Evolutionary conservation across 495 filamentous ascomycete species (phyloP).

Genomic region (Aspergillus funiculosus): DNA sequence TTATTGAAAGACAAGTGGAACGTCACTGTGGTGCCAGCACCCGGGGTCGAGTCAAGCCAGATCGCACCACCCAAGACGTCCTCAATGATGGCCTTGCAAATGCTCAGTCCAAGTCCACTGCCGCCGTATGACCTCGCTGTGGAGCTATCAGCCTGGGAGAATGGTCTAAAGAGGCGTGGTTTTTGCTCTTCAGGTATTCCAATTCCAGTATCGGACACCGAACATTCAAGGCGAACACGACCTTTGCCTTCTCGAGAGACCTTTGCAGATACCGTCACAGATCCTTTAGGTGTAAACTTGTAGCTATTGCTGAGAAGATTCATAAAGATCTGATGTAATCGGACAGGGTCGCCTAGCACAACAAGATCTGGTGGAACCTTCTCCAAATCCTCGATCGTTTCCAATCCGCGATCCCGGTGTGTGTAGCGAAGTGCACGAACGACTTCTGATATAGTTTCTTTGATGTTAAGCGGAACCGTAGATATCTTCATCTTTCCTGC

Average conservation of each 20-base stretch:
- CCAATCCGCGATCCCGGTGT: slow-evolving; percentile 68
- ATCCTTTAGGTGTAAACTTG: slow-evolving; percentile 85
- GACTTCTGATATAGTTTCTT: slow-evolving; percentile 81
- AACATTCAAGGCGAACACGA: slow-evolving; percentile 68
- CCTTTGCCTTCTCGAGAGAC: slow-evolving; percentile 65
- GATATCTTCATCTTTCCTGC: slow-evolving; percentile 94
- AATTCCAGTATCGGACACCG: slow-evolving; percentile 86
- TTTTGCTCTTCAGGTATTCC: slow-evolving; percentile 78
- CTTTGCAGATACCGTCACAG: slow-evolving; percentile 69
- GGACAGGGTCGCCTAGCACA: slow-evolving; percentile 86
- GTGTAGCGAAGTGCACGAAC: slow-evolving; percentile 81
- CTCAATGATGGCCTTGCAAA: slow-evolving; percentile 92
- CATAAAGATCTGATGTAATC: slow-evolving; percentile 87
- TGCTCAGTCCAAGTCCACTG: slow-evolving; percentile 82
- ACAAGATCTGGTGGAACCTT: slow-evolving; percentile 61
- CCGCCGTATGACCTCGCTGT: slow-evolving; percentile 86
- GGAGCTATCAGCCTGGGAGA: slow-evolving; percentile 83
- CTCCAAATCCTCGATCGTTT: slow-evolving; percentile 65
- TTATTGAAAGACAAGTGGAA: slow-evolving; percentile 82
- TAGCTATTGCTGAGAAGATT: slow-evolving; percentile 90
- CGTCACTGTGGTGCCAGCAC: slow-evolving; percentile 74
- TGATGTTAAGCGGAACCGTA: slow-evolving; percentile 75
- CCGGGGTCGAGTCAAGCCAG: slow-evolving; percentile 69
- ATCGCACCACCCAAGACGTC: slow-evolving; percentile 83
- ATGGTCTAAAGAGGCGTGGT: slow-evolving; percentile 80